phyloP scores from a whole-genome alignment of 2,329 filamentous ascomycete genomes.

The Amauroascus niger region DNA sequence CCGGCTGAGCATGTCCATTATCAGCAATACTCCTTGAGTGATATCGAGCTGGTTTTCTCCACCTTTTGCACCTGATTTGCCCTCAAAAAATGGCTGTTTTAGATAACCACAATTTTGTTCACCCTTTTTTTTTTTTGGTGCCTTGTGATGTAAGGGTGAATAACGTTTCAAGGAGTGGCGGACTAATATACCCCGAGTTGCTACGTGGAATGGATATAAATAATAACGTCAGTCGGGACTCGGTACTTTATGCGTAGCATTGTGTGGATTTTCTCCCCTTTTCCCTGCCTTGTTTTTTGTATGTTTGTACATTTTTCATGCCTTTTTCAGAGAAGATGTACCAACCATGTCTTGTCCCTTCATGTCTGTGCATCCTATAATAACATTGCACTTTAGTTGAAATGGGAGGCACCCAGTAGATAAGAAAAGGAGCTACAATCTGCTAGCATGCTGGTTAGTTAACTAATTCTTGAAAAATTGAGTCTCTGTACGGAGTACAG shows the following conservation, averaged over 20 bases:
- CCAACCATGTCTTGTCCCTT: no score
- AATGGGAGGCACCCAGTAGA: no score
- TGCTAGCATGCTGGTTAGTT: no score
- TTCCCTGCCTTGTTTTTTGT: neutral
- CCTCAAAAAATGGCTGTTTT: neutral
- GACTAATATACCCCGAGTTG: slow-evolving; percentile 2
- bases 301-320: neutral
- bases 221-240: neutral
- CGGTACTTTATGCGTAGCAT: neutral
- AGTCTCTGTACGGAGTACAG: no score
- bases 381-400: no score
- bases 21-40: neutral
- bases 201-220: slow-evolving; percentile 3
- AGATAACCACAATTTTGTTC: neutral
- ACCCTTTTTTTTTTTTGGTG: neutral
- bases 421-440: no score
- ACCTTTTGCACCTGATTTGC: neutral
- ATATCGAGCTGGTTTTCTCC: neutral
- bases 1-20: neutral
- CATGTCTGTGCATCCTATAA: no score
- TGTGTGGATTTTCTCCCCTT: neutral
- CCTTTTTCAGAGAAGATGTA: neutral
- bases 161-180: neutral
- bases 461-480: no score
- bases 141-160: no score